Evolutionary conservation across 139 green algal genomes (phyloP).

Genomic region (Micromonas commoda): DNA sequence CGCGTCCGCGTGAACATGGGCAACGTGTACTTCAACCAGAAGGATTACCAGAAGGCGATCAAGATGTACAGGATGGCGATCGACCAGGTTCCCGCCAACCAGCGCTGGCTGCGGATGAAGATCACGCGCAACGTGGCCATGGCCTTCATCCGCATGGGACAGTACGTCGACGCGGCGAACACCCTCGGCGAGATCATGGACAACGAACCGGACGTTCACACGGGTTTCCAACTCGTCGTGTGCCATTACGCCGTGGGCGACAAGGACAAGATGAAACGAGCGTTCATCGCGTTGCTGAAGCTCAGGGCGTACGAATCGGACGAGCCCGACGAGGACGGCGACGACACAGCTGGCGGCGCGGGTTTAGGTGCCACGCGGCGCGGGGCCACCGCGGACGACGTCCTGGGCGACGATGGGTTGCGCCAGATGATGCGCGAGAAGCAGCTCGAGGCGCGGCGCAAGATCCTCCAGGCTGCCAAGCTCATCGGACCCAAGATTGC

Average conservation of each 20-base stretch:
- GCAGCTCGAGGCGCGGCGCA: conserved; percentile 23
- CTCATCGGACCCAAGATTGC: conserved; percentile 58
- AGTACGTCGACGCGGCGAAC: conserved; percentile 68
- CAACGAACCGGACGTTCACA: conserved; percentile 55
- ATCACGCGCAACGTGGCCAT: conserved; percentile 78
- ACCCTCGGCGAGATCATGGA: conserved; percentile 61
- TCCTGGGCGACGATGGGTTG: conserved; percentile 36
- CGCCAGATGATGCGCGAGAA: conserved; percentile 46
- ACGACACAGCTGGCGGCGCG: neutral
- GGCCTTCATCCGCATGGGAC: conserved; percentile 66
- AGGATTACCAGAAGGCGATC: conserved; percentile 54
- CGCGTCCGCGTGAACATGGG: conserved; percentile 82
- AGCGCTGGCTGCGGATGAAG: conserved; percentile 53
- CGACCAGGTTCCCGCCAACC: conserved; percentile 60
- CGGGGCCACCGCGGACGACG: neutral
- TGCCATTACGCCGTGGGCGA: conserved; percentile 68
- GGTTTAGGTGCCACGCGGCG: neutral
- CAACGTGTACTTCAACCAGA: conserved; percentile 71
- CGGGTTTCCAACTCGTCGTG: conserved; percentile 75
- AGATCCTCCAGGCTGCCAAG: conserved; percentile 48
- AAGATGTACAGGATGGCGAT: conserved; percentile 81
- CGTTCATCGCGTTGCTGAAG: conserved; percentile 57
- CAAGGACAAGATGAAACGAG: conserved; percentile 63
- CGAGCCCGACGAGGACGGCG: conserved; percentile 29
- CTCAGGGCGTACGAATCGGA: conserved; percentile 38